These are phyloP conservation scores for Polysphondylium violaceum DNA, from an alignment of 78 protist species.

Conservation along the genomic window DNA sequence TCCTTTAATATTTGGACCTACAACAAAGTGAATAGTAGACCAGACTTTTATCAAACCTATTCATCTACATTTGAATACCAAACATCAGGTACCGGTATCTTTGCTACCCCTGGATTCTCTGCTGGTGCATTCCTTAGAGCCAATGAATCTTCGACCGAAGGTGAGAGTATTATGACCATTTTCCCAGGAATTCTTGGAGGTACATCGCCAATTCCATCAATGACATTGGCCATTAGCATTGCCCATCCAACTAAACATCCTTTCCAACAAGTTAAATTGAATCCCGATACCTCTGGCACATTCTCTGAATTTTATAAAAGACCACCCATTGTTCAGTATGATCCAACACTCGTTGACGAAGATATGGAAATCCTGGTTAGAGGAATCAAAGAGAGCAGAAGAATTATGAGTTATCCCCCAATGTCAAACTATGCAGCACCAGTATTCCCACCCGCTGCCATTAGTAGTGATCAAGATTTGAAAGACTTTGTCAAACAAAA, in stretches of 20 bases:
- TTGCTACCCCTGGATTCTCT: constrained; percentile 53
- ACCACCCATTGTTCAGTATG: not conserved
- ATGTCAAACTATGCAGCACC: constrained; percentile 7
- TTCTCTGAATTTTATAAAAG: not conserved
- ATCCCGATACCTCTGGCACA: not conserved
- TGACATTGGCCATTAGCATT: constrained; percentile 21
- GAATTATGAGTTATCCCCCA: constrained; percentile 65
- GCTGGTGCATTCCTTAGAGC: constrained; percentile 58
- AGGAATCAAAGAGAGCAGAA: constrained; percentile 22
- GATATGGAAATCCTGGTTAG: constrained; percentile 15
- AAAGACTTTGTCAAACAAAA: constrained; percentile 29
- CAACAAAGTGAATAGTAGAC: not conserved
- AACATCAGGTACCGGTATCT: constrained; percentile 45
- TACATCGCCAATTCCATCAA: not conserved
- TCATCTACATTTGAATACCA: not conserved
- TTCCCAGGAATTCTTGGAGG: constrained; percentile 48
- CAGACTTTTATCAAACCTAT: constrained; percentile 27
- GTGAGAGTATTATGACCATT: constrained; percentile 35
- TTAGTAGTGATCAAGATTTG: constrained; percentile 1
- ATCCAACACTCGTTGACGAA: not conserved
- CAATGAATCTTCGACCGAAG: not conserved
- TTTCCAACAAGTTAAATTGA: not conserved
- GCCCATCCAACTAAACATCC: constrained; percentile 25
- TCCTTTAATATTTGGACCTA: constrained; percentile 29
- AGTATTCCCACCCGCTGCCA: constrained; percentile 11